These are phyloP conservation scores for Ganoderma leucocontextum DNA, from an alignment of 1,284 basidiomycete species.

Conservation along the genomic window DNA sequence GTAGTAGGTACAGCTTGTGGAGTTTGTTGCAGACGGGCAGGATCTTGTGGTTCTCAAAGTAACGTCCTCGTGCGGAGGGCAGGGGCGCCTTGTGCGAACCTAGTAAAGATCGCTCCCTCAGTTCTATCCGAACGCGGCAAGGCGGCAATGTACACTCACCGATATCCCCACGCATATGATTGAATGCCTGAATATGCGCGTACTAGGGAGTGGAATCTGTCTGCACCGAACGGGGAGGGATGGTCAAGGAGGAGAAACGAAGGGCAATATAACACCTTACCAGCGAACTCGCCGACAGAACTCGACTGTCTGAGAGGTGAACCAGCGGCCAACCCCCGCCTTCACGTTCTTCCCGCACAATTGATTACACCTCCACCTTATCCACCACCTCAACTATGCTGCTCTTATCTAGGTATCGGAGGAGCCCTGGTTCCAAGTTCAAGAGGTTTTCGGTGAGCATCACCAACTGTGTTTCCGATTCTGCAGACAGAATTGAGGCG, in stretches of 20 bases:
- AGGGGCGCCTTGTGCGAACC: constrained; percentile 82
- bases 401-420: constrained; percentile 59
- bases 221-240: constrained; percentile 84
- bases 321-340: constrained; percentile 78
- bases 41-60: constrained; percentile 86
- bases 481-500: constrained; percentile 44
- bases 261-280: constrained; percentile 50
- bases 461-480: constrained; percentile 66
- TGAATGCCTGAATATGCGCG: constrained; percentile 87
- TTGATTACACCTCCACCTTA: constrained; percentile 72
- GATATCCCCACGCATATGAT: constrained; percentile 88
- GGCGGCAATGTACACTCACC: constrained; percentile 56
- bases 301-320: constrained; percentile 68
- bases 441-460: constrained; percentile 88
- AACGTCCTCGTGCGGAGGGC: constrained; percentile 83
- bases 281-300: constrained; percentile 57
- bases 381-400: constrained; percentile 65
- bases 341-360: constrained; percentile 55
- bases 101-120: constrained; percentile 40
- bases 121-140: background rate
- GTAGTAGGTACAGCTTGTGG: constrained; percentile 89
- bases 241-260: constrained; percentile 19
- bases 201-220: constrained; percentile 96
- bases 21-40: constrained; percentile 89
- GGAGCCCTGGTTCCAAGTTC: constrained; percentile 87